phyloP scores from a whole-genome alignment of 2,329 filamentous ascomycete species.

The Macroventuria anomochaeta region DNA sequence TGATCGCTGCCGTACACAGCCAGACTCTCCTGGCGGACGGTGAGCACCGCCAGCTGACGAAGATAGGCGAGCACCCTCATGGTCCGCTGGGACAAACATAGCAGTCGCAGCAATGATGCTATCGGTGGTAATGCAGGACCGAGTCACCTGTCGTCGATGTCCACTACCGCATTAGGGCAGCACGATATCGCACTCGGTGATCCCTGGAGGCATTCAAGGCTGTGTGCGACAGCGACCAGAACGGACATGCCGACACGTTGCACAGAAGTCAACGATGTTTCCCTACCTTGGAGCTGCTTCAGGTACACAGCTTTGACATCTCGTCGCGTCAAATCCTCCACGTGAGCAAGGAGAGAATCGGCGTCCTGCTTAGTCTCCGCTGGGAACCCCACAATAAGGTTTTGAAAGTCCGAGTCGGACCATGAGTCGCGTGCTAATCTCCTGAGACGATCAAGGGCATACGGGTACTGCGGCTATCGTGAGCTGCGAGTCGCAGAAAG shows the following conservation, averaged over 20 bases:
- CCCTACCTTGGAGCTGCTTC: constrained; percentile 71
- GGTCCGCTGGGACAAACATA: constrained; percentile 26
- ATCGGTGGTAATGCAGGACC: constrained; percentile 29
- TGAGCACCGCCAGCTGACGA: constrained; percentile 4
- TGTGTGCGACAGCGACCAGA: constrained; percentile 14
- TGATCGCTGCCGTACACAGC: constrained; percentile 4
- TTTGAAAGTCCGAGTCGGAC: constrained; percentile 68
- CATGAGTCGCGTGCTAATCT: constrained; percentile 69
- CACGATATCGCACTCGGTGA: constrained; percentile 31
- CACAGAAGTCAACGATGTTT: constrained; percentile 21
- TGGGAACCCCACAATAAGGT: constrained; percentile 75
- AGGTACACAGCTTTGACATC: constrained; percentile 80
- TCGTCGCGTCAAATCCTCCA: constrained; percentile 71
- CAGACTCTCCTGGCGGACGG: background rate
- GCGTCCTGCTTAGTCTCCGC: constrained; percentile 65
- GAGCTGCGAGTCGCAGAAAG: constrained; percentile 31
- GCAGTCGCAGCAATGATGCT: constrained; percentile 34
- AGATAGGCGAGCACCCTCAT: constrained; percentile 15
- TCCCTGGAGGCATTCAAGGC: constrained; percentile 12
- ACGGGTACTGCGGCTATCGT: constrained; percentile 70
- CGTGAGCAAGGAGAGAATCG: constrained; percentile 68
- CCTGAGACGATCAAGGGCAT: constrained; percentile 72
- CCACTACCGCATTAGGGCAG: constrained; percentile 25
- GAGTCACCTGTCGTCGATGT: constrained; percentile 28
- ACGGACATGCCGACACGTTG: constrained; percentile 16